phyloP scores from a whole-genome alignment of 805 yeast species.

The Alloascoidea hylecoeti region DNA sequence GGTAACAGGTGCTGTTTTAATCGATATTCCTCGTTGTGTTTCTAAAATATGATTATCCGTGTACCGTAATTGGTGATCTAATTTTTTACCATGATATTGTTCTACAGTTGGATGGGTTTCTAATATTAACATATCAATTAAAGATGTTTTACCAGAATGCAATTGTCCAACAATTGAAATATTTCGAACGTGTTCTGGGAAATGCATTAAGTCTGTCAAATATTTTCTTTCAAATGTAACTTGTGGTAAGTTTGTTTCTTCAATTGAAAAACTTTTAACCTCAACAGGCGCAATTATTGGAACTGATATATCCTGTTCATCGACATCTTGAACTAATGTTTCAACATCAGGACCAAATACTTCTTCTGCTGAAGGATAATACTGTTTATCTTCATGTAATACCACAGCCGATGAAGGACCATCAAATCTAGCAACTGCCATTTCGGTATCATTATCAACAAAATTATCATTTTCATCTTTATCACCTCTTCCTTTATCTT shows the following conservation, averaged over 20 bases:
- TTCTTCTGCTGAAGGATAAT: conserved; percentile 26
- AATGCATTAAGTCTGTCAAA: conserved; percentile 28
- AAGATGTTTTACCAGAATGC: conserved; percentile 77
- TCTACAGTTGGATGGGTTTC: conserved; percentile 45
- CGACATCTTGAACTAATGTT: conserved; percentile 40
- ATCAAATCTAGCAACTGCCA: conserved; percentile 5
- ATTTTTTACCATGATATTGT: conserved; percentile 16
- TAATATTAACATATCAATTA: conserved; percentile 51
- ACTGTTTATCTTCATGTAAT: conserved; percentile 29
- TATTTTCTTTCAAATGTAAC: conserved; percentile 50
- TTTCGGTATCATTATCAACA: conserved; percentile 5
- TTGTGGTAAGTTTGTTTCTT: conserved; percentile 40
- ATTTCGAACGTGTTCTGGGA: conserved; percentile 59
- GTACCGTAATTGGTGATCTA: conserved; percentile 38
- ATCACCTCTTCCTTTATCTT: conserved; percentile 3
- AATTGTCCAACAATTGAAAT: conserved; percentile 68
- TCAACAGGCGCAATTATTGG: conserved; percentile 51
- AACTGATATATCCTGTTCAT: conserved; percentile 34
- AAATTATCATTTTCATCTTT: conserved; percentile 7
- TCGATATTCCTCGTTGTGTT: conserved; percentile 51
- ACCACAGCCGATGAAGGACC: conserved; percentile 17
- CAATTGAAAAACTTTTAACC: conserved; percentile 29
- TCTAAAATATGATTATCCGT: conserved; percentile 66
- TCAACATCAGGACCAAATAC: conserved; percentile 54
- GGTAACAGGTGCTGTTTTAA: conserved; percentile 49